Conservation (phyloP, 164 flowering plant genomes). For the Stephania yunnanensis region DNA sequence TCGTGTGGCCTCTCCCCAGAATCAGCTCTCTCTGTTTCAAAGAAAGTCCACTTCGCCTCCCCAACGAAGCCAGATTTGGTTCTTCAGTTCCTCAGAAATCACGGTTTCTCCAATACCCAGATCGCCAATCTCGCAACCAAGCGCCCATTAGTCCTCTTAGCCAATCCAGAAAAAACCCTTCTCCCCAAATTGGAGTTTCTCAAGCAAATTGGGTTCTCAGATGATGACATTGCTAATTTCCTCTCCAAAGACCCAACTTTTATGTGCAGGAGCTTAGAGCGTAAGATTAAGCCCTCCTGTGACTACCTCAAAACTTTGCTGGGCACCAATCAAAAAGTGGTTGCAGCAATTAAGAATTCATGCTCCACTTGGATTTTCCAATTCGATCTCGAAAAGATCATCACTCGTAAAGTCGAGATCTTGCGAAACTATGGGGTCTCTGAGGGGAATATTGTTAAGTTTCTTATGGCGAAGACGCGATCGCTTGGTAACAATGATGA, state of each 20-base stretch:
- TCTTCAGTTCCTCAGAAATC: background rate
- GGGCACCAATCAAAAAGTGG: constrained; percentile 12
- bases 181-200: constrained; percentile 37
- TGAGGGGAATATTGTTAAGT: background rate
- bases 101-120: constrained; percentile 8
- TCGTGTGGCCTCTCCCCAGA: constrained; percentile 11
- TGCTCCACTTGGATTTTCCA: background rate
- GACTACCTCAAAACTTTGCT: constrained; percentile 16
- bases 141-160: constrained; percentile 18
- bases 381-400: background rate
- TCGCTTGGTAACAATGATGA: background rate
- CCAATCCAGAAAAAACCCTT: constrained; percentile 22
- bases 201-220: constrained; percentile 20
- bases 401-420: constrained; percentile 14
- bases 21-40: background rate
- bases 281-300: constrained; percentile 20
- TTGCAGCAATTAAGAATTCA: background rate
- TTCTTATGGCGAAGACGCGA: background rate
- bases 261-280: constrained; percentile 20
- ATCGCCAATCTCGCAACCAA: constrained; percentile 15
- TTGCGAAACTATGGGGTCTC: constrained; percentile 23
- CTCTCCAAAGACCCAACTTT: constrained; percentile 8
- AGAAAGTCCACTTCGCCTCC: background rate
- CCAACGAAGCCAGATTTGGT: constrained; percentile 2
- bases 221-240: constrained; percentile 2